phyloP scores from a whole-genome alignment of 169 alveolate genomes.

The Plasmodium relictum region DNA sequence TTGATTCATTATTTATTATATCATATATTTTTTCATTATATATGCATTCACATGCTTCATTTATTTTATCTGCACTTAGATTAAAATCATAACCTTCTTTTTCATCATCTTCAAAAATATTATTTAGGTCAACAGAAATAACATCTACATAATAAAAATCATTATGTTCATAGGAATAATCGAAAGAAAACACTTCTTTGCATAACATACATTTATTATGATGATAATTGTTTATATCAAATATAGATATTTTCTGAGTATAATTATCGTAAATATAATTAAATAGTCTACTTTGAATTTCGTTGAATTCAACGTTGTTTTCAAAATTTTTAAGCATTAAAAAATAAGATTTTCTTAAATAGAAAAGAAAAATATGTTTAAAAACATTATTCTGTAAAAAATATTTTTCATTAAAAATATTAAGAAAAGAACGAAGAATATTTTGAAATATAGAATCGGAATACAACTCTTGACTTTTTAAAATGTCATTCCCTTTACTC shows the following conservation, averaged over 20 bases:
- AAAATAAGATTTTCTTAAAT: conserved; percentile 51
- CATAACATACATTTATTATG: conserved; percentile 44
- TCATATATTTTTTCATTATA: not conserved
- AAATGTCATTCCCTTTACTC: not conserved
- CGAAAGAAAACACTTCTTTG: conserved; percentile 28
- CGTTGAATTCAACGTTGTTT: conserved; percentile 19
- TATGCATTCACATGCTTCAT: conserved; percentile 2
- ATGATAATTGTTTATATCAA: conserved; percentile 45
- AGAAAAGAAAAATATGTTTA: conserved; percentile 35
- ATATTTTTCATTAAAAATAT: conserved; percentile 27
- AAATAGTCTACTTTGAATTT: conserved; percentile 25
- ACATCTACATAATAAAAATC: conserved; percentile 66
- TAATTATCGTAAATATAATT: conserved; percentile 51
- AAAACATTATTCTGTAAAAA: conserved; percentile 26
- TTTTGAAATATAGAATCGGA: not conserved
- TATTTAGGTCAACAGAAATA: conserved; percentile 55
- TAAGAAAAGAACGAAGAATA: conserved; percentile 26
- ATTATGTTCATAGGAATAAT: conserved; percentile 58
- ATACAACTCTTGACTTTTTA: not conserved
- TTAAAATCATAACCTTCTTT: conserved; percentile 16
- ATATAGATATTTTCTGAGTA: conserved; percentile 32
- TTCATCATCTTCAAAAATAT: conserved; percentile 11
- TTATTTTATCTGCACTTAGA: not conserved
- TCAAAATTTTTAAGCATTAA: conserved; percentile 9
- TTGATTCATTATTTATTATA: not conserved